Evolutionary conservation across 2,329 filamentous ascomycete species (phyloP).

Genomic region (Lasiodiplodia gonubiensis): DNA sequence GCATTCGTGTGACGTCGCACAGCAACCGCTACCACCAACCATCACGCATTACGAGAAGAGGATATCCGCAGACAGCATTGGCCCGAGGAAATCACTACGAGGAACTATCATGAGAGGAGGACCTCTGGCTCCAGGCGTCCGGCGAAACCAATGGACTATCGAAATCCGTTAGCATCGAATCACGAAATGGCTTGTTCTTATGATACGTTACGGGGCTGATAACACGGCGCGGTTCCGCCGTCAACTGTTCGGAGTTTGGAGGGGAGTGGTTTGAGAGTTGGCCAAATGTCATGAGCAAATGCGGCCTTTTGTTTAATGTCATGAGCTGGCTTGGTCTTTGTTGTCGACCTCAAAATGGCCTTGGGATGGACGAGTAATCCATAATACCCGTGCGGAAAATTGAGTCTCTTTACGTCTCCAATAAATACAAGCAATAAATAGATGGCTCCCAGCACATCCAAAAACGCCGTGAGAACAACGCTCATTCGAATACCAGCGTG

Average conservation of each 20-base stretch:
- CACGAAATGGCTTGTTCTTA: neutral
- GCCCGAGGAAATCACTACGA: constrained; percentile 9
- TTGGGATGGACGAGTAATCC: neutral
- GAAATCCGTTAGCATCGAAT: neutral
- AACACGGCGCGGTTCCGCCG: neutral
- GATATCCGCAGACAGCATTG: neutral
- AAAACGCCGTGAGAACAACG: neutral
- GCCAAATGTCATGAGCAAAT: constrained; percentile 6
- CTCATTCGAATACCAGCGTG: neutral
- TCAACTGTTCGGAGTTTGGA: constrained; percentile 3
- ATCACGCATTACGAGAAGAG: neutral
- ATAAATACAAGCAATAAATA: neutral
- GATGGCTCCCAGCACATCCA: neutral
- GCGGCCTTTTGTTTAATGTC: neutral
- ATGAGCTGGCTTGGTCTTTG: neutral
- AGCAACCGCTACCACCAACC: neutral
- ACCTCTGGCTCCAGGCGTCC: constrained; percentile 5
- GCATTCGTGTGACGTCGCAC: constrained; percentile 10
- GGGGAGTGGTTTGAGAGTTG: neutral
- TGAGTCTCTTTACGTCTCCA: neutral
- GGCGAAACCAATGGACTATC: constrained; percentile 20
- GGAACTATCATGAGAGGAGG: constrained; percentile 11
- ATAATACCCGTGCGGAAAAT: constrained; percentile 1
- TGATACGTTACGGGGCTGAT: neutral
- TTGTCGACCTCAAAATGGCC: neutral